phyloP scores from a whole-genome alignment of 108 stramenopile genomes.

The Skeletonema costatum region DNA sequence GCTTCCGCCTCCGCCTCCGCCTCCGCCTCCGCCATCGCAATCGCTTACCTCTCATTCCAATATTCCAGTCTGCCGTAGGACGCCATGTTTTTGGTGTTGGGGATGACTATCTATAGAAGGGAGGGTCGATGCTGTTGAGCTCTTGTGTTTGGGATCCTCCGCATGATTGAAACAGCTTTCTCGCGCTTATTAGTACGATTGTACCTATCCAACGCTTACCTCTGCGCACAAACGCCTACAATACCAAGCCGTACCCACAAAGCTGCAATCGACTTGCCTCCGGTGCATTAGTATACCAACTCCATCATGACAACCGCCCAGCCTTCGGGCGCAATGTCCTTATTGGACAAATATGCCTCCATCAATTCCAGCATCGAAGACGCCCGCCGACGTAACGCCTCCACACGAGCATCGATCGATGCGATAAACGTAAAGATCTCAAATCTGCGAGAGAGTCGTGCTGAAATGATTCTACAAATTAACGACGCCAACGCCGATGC shows the following conservation, averaged over 20 bases:
- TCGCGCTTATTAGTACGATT: too few species aligned
- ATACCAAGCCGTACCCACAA: too few species aligned
- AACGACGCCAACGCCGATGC: constrained; percentile 10
- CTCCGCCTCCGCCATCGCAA: neutral
- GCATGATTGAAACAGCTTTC: too few species aligned
- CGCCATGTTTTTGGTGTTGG: constrained; percentile 9
- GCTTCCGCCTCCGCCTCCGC: neutral
- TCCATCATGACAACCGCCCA: neutral
- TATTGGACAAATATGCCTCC: constrained; percentile 49
- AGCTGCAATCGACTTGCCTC: too few species aligned
- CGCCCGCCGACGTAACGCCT: constrained; percentile 28
- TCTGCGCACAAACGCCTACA: too few species aligned
- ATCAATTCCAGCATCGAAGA: constrained; percentile 51
- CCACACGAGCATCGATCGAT: constrained; percentile 25
- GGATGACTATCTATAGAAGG: too few species aligned
- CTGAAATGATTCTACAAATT: constrained; percentile 14
- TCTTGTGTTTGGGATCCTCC: too few species aligned
- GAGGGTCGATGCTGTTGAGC: too few species aligned
- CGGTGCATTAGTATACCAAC: too few species aligned
- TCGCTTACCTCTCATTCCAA: constrained; percentile 34
- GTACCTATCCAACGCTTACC: neutral
- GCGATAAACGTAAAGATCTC: constrained; percentile 14
- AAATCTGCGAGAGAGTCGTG: constrained; percentile 22
- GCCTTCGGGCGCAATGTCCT: constrained; percentile 45
- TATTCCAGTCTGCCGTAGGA: constrained; percentile 36